phyloP scores from a whole-genome alignment of 345 rosid species.

The Brassica cretica region DNA sequence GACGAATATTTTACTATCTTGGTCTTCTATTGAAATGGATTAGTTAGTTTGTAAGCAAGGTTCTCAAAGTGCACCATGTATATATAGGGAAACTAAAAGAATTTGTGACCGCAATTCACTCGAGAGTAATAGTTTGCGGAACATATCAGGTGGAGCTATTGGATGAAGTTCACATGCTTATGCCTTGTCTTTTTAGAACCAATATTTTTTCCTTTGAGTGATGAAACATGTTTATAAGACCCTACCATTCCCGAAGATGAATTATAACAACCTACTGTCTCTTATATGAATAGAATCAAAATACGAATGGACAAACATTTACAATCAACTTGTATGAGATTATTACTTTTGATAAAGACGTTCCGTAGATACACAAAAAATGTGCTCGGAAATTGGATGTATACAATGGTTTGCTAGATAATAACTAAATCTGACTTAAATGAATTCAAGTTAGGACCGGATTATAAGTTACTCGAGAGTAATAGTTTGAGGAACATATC shows the following conservation, averaged over 20 bases:
- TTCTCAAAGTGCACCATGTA: constrained; percentile 19
- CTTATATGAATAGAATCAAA: neutral
- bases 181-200: neutral
- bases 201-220: neutral
- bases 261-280: neutral
- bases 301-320: neutral
- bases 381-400: neutral
- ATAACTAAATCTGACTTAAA: neutral
- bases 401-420: neutral
- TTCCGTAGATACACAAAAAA: neutral
- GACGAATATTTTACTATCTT: constrained; percentile 9
- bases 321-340: neutral
- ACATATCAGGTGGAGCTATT: neutral
- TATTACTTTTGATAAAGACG: neutral
- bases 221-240: neutral
- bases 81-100: constrained; percentile 35
- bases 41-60: constrained; percentile 17
- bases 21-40: constrained; percentile 25
- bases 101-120: constrained; percentile 7
- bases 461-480: constrained; percentile 11
- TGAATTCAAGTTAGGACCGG: neutral
- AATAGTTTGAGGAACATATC: constrained; percentile 53
- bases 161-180: neutral
- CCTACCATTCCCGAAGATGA: neutral
- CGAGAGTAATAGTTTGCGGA: neutral